A percentile compares a stretch with the other conserved stretches of the same genome.
Evolutionary conservation across 306 rosid species (phyloP).

Genomic region (Pterocarpus macrocarpus): DNA sequence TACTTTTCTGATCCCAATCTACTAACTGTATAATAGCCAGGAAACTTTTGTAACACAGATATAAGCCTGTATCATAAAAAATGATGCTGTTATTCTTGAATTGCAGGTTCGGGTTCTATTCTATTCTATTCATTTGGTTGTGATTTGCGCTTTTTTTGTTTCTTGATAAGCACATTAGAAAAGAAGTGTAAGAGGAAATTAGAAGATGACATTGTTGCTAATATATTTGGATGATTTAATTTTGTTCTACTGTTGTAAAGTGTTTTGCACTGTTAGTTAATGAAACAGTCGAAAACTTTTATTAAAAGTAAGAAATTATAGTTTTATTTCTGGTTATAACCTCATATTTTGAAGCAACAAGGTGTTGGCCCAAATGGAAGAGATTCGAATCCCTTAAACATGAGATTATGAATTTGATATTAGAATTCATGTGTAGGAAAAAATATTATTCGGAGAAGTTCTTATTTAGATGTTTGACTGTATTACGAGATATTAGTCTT

Average conservation of each 20-base stretch:
- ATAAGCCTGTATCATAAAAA: neutral
- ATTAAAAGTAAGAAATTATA: too few relatives aligned
- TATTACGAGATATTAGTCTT: too few relatives aligned
- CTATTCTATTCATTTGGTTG: slow-evolving; percentile 11
- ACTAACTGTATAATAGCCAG: slow-evolving; percentile 29
- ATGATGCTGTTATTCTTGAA: slow-evolving; percentile 22
- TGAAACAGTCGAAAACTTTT: too few relatives aligned
- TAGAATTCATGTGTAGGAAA: too few relatives aligned
- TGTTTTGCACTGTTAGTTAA: neutral
- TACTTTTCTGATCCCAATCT: slow-evolving; percentile 62
- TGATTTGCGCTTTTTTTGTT: neutral
- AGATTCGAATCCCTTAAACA: too few relatives aligned
- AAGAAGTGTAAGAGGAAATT: neutral
- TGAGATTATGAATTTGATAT: too few relatives aligned
- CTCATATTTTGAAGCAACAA: too few relatives aligned
- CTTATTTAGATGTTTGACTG: too few relatives aligned
- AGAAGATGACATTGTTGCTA: neutral
- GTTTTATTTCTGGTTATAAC: too few relatives aligned
- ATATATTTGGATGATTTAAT: neutral
- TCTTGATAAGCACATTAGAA: slow-evolving; percentile 8
- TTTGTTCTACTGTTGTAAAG: neutral
- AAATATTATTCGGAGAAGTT: too few relatives aligned
- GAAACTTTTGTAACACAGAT: slow-evolving; percentile 49
- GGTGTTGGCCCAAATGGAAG: too few relatives aligned
- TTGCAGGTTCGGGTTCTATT: slow-evolving; percentile 21